Evolutionary conservation across 106 monocot species (phyloP).

Genomic region (Platanthera guangdongensis): DNA sequence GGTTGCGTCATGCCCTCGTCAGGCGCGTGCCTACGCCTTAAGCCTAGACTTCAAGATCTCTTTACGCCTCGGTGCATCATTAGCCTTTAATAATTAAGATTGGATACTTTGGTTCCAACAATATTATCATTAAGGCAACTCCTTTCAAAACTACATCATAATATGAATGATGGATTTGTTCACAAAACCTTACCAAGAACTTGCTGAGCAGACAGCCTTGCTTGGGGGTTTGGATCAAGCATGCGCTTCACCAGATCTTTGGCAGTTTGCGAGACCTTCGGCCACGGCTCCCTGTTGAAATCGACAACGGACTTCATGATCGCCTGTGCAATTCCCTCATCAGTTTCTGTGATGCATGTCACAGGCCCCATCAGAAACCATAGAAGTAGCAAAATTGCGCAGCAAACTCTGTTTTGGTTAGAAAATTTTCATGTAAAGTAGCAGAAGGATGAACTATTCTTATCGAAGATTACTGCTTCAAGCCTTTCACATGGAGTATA

Average conservation of each 20-base stretch:
- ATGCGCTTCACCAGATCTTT: slow-evolving; percentile 52
- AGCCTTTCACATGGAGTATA: too few relatives aligned
- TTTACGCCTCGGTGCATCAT: too few relatives aligned
- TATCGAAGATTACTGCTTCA: neutral
- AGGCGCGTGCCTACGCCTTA: too few relatives aligned
- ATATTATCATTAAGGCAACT: too few relatives aligned
- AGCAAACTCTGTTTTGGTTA: neutral
- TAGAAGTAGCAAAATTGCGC: neutral
- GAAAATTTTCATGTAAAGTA: neutral
- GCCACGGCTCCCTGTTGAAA: slow-evolving; percentile 61
- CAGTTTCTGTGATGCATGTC: slow-evolving; percentile 36
- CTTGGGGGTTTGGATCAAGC: slow-evolving; percentile 50
- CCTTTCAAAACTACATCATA: neutral
- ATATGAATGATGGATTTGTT: neutral
- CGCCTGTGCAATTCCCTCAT: slow-evolving; percentile 57
- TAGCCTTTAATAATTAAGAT: too few relatives aligned
- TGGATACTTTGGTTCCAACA: too few relatives aligned
- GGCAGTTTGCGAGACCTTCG: slow-evolving; percentile 44
- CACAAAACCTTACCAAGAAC: slow-evolving; percentile 33
- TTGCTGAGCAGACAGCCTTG: slow-evolving; percentile 43
- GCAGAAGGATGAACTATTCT: neutral
- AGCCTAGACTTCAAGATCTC: too few relatives aligned
- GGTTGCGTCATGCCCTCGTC: too few relatives aligned
- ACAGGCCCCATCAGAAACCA: neutral
- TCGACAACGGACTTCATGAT: slow-evolving; percentile 35